These are phyloP conservation scores for Elymus sibiricus DNA, from an alignment of 176 grass and related monocot species.

Conservation along the genomic window DNA sequence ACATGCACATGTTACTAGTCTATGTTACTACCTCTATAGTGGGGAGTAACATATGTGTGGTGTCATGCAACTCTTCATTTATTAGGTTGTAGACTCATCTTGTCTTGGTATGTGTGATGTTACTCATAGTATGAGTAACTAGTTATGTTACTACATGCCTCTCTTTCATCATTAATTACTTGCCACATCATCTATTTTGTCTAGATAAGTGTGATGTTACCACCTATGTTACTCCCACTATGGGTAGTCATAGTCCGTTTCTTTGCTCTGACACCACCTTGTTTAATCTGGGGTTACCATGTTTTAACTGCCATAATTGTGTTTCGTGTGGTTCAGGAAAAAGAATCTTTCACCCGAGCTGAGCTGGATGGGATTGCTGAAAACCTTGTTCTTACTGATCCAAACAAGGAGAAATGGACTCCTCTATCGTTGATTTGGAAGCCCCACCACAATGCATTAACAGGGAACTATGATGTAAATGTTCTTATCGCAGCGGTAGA, in stretches of 20 bases:
- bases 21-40: no score
- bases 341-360: constrained; percentile 66
- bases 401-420: constrained; percentile 52
- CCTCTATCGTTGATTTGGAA: constrained; percentile 72
- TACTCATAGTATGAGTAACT: no score
- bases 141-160: no score
- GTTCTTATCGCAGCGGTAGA: constrained; percentile 77
- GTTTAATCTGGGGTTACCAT: background rate
- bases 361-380: constrained; percentile 63
- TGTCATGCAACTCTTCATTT: no score
- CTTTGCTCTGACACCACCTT: background rate
- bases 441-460: constrained; percentile 78
- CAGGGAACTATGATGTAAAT: constrained; percentile 94
- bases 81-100: no score
- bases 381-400: constrained; percentile 55
- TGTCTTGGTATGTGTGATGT: no score
- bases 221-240: no score
- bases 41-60: no score
- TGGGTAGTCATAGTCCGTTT: background rate
- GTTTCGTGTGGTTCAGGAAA: constrained; percentile 50
- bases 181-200: no score
- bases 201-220: no score
- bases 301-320: constrained; percentile 17
- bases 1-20: no score
- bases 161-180: no score